phyloP scores from a whole-genome alignment of 176 grass and related monocot genomes.

The Oryza meridionalis region DNA sequence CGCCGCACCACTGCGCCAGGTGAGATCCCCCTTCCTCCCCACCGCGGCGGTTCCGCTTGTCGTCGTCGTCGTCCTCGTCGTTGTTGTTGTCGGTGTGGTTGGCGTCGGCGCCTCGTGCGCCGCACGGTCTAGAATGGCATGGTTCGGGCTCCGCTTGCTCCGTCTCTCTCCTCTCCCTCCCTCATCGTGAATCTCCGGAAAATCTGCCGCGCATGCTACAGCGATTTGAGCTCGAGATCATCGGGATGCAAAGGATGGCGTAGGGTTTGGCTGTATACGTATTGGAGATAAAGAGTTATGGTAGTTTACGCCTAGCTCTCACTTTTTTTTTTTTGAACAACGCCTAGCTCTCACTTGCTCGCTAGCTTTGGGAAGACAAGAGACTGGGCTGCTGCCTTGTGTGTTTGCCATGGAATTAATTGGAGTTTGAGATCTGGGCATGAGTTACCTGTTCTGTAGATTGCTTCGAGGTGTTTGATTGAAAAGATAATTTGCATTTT shows the following conservation, averaged over 20 bases:
- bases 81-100: neutral
- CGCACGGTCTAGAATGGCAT: neutral
- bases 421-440: neutral
- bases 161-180: too few relatives aligned
- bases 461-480: neutral
- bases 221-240: neutral
- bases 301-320: neutral
- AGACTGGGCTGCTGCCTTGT: too few relatives aligned
- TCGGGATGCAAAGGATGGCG: neutral
- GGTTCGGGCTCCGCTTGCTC: neutral
- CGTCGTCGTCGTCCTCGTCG: neutral
- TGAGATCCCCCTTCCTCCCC: conserved; percentile 10
- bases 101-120: neutral
- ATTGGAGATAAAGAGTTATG: neutral
- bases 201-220: neutral
- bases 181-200: neutral
- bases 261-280: neutral
- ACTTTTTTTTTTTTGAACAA: too few relatives aligned
- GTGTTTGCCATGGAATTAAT: neutral
- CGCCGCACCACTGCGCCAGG: conserved; percentile 35
- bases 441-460: neutral
- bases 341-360: too few relatives aligned
- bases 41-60: neutral
- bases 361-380: neutral
- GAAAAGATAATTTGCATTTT: neutral